Base-by-base conservation (phyloP, 179 eudicot genomes). In the Spinacia oleracea region DNA sequence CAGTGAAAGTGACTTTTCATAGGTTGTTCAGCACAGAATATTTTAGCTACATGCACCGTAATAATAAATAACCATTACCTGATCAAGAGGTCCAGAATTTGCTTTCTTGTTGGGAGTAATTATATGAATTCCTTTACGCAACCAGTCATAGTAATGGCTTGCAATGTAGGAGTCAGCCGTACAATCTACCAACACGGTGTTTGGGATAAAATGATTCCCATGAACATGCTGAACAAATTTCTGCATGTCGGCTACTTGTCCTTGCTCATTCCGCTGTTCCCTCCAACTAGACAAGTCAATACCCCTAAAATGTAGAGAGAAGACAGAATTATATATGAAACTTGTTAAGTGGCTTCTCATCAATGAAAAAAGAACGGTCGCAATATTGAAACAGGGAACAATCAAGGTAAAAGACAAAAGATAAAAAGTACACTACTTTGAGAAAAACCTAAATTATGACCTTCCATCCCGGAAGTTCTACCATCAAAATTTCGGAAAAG, bases 61-160 rank as follows among this genome's bases (percentile, higher is more conserved):
- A n/a, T n/a, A n/a, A n/a, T n/a, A n/a, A 70, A 38, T 16, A 81
- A 55, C 53, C 4, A 40, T 81, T 87, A 94, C 99, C 98, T 90
- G 94, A 78, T 94, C 95, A 81, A 96, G 98, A 79, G 99, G 99
- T 83, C 99, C 99, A 29, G 99, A 96, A 85, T 96, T 96, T 60
- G 98, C 98, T 88, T 92, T 96, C 84, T 96, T 94, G 77, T 96
- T 94, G 51, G 99, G 99, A 21, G 98, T 96, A 71, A 94, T 87
- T 42, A 94, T 89, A 84, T 96, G 97, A 40, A 96, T 89, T 72
- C 99, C 99, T 83, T 84, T 84, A 48, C 88, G 81, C 84, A 96
- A 75, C 98, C 99, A 96, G 21, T 92, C 96, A 78, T 91, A 80
- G 83, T 96, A 96, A 86, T 88, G 89, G 82, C 88, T 90, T 72